A percentile compares a stretch with the other conserved stretches of the same genome.
These are phyloP conservation scores for Striga asiatica DNA, from an alignment of 257 asterid species.

Conservation along the genomic window DNA sequence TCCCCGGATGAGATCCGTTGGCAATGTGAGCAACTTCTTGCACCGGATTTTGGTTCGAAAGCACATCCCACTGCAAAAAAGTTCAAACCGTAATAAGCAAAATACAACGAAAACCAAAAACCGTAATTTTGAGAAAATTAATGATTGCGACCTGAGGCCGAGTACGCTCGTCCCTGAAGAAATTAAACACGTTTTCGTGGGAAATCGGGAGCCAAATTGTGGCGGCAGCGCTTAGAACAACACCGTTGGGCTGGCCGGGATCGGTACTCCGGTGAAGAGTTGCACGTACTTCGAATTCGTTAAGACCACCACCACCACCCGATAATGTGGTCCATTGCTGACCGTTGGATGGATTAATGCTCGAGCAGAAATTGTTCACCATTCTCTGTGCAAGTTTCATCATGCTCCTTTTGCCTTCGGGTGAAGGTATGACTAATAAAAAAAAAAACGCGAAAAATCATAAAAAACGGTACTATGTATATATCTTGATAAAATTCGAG, in stretches of 20 bases:
- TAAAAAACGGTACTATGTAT: not conserved
- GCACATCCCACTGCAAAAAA: slow-evolving; percentile 78
- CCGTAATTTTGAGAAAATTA: too few relatives aligned
- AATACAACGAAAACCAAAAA: not conserved
- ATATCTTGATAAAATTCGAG: not conserved
- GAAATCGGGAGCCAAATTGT: slow-evolving; percentile 87
- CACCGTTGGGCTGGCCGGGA: slow-evolving; percentile 80
- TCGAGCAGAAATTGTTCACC: slow-evolving; percentile 73
- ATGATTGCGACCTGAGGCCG: slow-evolving; percentile 52
- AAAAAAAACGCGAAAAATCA: not conserved
- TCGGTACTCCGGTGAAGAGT: slow-evolving; percentile 59
- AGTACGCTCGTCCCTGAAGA: slow-evolving; percentile 64
- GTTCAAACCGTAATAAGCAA: not conserved
- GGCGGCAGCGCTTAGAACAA: slow-evolving; percentile 82
- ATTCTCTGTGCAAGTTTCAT: slow-evolving; percentile 88
- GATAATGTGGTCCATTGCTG: slow-evolving; percentile 72
- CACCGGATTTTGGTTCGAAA: slow-evolving; percentile 76
- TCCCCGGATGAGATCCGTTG: slow-evolving; percentile 95
- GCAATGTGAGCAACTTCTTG: slow-evolving; percentile 86
- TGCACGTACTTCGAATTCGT: slow-evolving; percentile 71
- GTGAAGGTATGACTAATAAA: slow-evolving; percentile 49
- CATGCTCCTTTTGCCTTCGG: slow-evolving; percentile 87
- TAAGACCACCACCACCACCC: too few relatives aligned
- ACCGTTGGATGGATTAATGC: slow-evolving; percentile 61
- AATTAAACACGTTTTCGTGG: slow-evolving; percentile 59